Evolutionary conservation across 2,329 filamentous ascomycete genomes (phyloP).

Genomic region (Paradendryphiella salina): DNA sequence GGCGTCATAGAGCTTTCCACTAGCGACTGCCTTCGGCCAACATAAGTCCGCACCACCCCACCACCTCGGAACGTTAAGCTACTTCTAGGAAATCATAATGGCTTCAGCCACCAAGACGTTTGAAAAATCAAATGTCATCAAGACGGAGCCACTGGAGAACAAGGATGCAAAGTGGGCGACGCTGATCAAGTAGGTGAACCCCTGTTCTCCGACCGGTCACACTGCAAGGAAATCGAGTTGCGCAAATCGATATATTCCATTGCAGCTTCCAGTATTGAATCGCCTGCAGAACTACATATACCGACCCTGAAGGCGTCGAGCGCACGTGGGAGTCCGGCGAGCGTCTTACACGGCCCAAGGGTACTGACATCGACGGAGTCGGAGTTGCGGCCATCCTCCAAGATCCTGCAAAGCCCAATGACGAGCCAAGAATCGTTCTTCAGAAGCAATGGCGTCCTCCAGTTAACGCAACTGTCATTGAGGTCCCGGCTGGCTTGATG

Average conservation of each 20-base stretch:
- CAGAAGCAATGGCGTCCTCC: slow-evolving; percentile 63
- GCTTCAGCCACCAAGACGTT: slow-evolving; percentile 11
- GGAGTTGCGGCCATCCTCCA: slow-evolving; percentile 70
- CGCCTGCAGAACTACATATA: slow-evolving; percentile 55
- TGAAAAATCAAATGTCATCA: slow-evolving; percentile 40
- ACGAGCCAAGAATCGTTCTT: slow-evolving; percentile 43
- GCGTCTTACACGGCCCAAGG: slow-evolving; percentile 66
- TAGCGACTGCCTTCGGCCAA: not conserved
- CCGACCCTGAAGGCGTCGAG: slow-evolving; percentile 61
- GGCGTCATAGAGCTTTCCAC: slow-evolving; percentile 7
- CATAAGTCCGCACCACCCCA: slow-evolving; percentile 1
- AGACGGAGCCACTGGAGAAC: slow-evolving; percentile 43
- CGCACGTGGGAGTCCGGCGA: slow-evolving; percentile 74
- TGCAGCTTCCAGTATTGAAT: slow-evolving; percentile 3
- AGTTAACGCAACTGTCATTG: slow-evolving; percentile 62
- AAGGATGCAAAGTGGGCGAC: slow-evolving; percentile 49
- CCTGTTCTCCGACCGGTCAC: not conserved
- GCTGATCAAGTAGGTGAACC: slow-evolving; percentile 42
- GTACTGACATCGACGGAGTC: slow-evolving; percentile 69
- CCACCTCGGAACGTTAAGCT: not conserved
- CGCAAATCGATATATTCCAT: not conserved
- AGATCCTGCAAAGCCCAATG: slow-evolving; percentile 35
- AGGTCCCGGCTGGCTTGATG: slow-evolving; percentile 65
- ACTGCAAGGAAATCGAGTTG: not conserved
- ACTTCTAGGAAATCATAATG: slow-evolving; percentile 14